A percentile compares a stretch with the other conserved stretches of the same genome.
These are phyloP conservation scores for Stachybotrys echinatus DNA, from an alignment of 2,329 filamentous ascomycete genomes.

Conservation along the genomic window DNA sequence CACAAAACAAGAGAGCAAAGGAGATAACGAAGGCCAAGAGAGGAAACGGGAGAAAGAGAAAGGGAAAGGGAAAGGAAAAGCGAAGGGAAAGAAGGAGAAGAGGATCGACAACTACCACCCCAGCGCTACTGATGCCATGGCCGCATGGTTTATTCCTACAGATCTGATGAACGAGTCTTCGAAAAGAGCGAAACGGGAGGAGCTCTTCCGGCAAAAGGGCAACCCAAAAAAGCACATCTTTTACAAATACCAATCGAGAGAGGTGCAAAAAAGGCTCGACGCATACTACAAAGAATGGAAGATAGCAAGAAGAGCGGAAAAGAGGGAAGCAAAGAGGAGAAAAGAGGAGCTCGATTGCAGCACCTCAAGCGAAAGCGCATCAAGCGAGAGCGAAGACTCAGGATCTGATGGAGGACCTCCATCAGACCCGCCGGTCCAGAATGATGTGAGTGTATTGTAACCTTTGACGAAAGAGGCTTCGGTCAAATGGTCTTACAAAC, in stretches of 20 bases:
- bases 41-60: no score
- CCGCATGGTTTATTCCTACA: not conserved
- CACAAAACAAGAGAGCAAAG: no score
- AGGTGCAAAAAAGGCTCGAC: not conserved
- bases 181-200: not conserved
- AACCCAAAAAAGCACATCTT: not conserved
- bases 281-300: not conserved
- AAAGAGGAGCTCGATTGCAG: no score
- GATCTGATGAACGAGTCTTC: not conserved
- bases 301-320: not conserved
- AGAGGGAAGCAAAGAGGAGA: not conserved
- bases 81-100: not conserved
- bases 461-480: no score
- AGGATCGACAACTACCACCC: not conserved
- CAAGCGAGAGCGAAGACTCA: no score
- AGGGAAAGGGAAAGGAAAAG: not conserved
- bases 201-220: not conserved
- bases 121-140: not conserved
- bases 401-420: no score
- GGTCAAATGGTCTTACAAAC: no score
- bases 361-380: not conserved
- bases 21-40: no score
- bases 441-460: no score
- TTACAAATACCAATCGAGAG: not conserved
- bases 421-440: no score